Base-by-base conservation (phyloP, 805 yeast species). In the Cyberlindnera xylosilytica region DNA sequence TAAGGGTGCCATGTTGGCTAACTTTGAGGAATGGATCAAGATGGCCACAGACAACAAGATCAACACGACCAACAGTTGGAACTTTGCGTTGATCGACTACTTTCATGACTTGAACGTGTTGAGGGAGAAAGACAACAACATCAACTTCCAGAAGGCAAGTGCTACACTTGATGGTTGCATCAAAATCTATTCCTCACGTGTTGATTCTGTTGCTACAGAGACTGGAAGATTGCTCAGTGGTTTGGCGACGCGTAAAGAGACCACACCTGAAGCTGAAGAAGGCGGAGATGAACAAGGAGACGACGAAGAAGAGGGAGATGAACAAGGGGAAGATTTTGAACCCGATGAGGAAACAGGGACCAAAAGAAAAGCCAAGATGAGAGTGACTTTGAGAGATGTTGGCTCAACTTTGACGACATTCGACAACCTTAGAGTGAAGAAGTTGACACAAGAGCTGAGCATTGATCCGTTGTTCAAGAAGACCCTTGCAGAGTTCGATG, bases 161-260 rank as follows among this genome's bases (percentile, higher is more conserved):
- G 88, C 95, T 3, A 87, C 97, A 0, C 66, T 91, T 16, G 97
- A 90, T 55, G 97, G 97, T 1, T 90, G 97, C 69, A 91, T 90
- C 27, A 89, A 89, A 65, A 87, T 90, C 38, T 90, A 91, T 59
- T 79, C 90, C 8, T 85, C 95, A 12, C 76, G 98, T 54, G 89
- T 90, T n/a, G 97, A 90, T 56, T 84, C 96, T 0, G 95, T 87
- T 0, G 95, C 90, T 2, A 81, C 84, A 4, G 97, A 90, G 55
- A 89, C 97, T 0, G 95, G 95, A 2, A 79, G 81, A 53, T 68
- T 91, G 42, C 64, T 89, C 27, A 83, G 85, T 62, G 95, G 96
- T 3, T 64, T 87, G 44, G 81, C 89, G 2, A 70, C 72, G 10
- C 38, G 43, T 10, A 37, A 34, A 19, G 50, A 50, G 12, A 49